Base-by-base conservation (phyloP, 805 yeast genomes). In the Torulaspora franciscae region DNA sequence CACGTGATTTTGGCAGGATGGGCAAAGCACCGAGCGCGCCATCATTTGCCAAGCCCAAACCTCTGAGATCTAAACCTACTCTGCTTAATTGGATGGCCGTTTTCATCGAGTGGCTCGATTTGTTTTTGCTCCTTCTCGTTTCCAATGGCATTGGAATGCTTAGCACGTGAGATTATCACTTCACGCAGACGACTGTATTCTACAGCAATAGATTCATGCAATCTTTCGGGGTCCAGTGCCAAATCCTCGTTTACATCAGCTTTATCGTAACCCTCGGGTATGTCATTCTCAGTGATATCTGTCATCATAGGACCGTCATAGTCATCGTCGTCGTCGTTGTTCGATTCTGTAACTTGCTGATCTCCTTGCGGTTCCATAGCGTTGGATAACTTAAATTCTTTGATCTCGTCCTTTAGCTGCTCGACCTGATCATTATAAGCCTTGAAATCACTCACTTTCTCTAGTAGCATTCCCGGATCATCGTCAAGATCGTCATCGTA, bases 61-160 rank as follows among this genome's bases (percentile, higher is more conserved):
- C 64, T 52, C 13, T 85, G 83, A 8, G 85, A 77, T 56, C 72
- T 83, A 62, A 87, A 87, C 41, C 88, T 68, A 57, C 95, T 85
- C 1, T 77, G 67, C 47, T 71, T 80, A 6, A 76, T 59, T 0
- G 80, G 80, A 43, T 77, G 74, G 0, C 87, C 87, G 30, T 65
- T 55, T 43, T 77, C 83, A 52, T 84, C 88, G 6, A 84, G 66
- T 0, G 87, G 88, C 56, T 84, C 95, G 14, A 78, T 54, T 45
- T 80, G 90, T 47, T 64, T 55, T 32, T 76, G 85, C 40, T 69
- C 65, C 2, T 73, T 75, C 47, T 70, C 68, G 40, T 25, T 11
- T 6, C 13, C 19, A 14, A n/a, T 17, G 4, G 26, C 19, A 11
- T 43, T 45, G 3, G 34, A 41, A 4, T 19, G 10, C 19, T 38